These are phyloP conservation scores for Exophiala sideris DNA, from an alignment of 2,329 filamentous ascomycete genomes.

Conservation along the genomic window DNA sequence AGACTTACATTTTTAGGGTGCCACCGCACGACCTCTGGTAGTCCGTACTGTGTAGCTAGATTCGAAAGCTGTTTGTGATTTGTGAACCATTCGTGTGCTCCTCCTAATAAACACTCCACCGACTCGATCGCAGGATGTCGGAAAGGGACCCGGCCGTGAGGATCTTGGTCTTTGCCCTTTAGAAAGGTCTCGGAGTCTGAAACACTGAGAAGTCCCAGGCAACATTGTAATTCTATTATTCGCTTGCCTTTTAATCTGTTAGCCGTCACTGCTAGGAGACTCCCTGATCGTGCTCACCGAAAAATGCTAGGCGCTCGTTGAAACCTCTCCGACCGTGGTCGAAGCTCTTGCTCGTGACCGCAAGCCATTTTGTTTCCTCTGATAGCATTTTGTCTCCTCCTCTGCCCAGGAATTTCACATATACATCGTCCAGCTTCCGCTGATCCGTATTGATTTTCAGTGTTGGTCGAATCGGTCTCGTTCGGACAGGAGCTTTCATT, in stretches of 20 bases:
- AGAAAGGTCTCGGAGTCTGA: constrained; percentile 35
- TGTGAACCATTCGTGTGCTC: constrained; percentile 60
- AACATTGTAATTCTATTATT: constrained; percentile 62
- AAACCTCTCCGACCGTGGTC: constrained; percentile 91
- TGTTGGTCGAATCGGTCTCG: constrained; percentile 33
- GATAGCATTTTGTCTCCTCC: constrained; percentile 70
- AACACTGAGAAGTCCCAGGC: constrained; percentile 56
- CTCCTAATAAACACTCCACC: constrained; percentile 66
- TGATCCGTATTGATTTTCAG: constrained; percentile 74
- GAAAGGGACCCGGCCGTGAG: constrained; percentile 62
- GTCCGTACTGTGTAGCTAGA: constrained; percentile 66
- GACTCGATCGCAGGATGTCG: constrained; percentile 66
- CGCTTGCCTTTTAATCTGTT: constrained; percentile 52
- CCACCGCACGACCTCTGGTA: constrained; percentile 80
- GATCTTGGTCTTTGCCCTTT: constrained; percentile 40
- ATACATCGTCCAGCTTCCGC: constrained; percentile 69
- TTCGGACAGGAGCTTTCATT: constrained; percentile 64
- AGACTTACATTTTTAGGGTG: constrained; percentile 72
- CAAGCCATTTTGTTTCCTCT: constrained; percentile 94
- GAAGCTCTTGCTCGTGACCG: constrained; percentile 96
- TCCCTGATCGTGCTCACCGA: constrained; percentile 58
- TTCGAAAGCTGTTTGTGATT: constrained; percentile 63
- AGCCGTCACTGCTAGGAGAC: background rate
- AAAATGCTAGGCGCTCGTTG: constrained; percentile 86
- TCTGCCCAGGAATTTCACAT: constrained; percentile 69